Evolutionary conservation across 768 basidiomycete genomes (phyloP).

Genomic region (Auriscalpium microsporum): DNA sequence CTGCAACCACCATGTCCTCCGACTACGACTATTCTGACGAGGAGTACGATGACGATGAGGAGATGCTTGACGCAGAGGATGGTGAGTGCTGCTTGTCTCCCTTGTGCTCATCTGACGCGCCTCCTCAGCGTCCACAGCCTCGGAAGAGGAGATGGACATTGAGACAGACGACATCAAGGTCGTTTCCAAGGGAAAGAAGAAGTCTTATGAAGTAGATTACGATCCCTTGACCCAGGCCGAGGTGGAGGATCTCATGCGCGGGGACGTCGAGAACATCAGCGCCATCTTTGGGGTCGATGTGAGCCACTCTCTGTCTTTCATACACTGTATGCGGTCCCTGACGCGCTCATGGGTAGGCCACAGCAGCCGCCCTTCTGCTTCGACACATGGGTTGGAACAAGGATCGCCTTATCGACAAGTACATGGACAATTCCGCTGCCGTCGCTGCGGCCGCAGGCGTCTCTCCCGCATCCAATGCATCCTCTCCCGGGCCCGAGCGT

Average conservation of each 20-base stretch:
- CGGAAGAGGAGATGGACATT: conserved; percentile 65
- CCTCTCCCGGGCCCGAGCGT: conserved; percentile 21
- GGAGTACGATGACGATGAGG: conserved; percentile 67
- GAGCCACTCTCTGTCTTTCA: neutral
- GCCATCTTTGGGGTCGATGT: conserved; percentile 82
- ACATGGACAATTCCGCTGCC: conserved; percentile 82
- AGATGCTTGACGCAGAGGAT: conserved; percentile 53
- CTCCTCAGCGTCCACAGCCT: conserved; percentile 34
- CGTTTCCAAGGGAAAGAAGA: conserved; percentile 43
- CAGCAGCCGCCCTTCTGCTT: conserved; percentile 69
- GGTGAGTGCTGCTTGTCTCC: conserved; percentile 28
- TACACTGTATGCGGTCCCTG: neutral
- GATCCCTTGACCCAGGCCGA: conserved; percentile 62
- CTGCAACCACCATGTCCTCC: conserved; percentile 37
- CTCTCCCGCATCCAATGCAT: conserved; percentile 33
- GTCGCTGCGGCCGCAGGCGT: conserved; percentile 74
- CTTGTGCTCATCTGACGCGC: conserved; percentile 14
- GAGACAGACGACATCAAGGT: conserved; percentile 59
- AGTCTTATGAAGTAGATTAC: conserved; percentile 82
- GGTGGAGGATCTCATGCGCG: conserved; percentile 70
- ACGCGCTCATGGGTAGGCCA: conserved; percentile 32
- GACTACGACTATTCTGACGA: conserved; percentile 69
- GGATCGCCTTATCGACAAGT: conserved; percentile 91
- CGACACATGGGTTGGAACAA: conserved; percentile 91
- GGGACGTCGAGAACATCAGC: conserved; percentile 79